These are phyloP conservation scores for Bolboschoenoplectus hybrid DNA, from an alignment of 202 grass and related monocot species.

Conservation along the genomic window DNA sequence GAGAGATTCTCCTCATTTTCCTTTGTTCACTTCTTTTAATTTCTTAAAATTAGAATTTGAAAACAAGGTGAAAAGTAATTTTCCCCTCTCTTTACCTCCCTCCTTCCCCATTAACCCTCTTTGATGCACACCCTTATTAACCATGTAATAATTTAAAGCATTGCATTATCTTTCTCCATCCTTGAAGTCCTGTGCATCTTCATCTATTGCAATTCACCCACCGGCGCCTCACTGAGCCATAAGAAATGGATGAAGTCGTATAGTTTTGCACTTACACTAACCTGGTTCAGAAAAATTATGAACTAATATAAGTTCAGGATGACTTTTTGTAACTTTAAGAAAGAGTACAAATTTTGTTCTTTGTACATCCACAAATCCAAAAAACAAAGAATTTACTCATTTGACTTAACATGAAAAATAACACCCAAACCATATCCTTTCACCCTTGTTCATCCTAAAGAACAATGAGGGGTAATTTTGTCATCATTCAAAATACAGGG, in stretches of 20 bases:
- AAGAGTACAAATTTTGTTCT: background rate
- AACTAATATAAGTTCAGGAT: background rate
- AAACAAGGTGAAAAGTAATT: too few relatives aligned
- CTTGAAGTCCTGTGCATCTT: constrained; percentile 1
- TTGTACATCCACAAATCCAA: background rate
- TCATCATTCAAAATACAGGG: background rate
- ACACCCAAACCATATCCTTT: background rate
- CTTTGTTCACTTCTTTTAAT: too few relatives aligned
- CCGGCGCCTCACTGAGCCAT: constrained; percentile 88
- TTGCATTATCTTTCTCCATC: background rate
- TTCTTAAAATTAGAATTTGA: too few relatives aligned
- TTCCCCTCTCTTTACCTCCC: too few relatives aligned
- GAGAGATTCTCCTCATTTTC: too few relatives aligned
- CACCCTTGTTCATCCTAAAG: background rate
- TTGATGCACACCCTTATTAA: background rate
- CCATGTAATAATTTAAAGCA: background rate
- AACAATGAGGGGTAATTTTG: background rate
- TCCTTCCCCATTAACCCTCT: too few relatives aligned
- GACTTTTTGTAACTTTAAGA: background rate
- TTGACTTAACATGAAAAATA: background rate
- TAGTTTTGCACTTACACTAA: constrained; percentile 76
- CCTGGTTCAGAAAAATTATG: constrained; percentile 50
- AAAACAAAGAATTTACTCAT: background rate
- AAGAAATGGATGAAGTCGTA: constrained; percentile 99
- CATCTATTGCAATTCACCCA: constrained; percentile 77